A percentile compares a stretch with the other conserved stretches of the same genome.
Conservation (phyloP, 2,329 filamentous ascomycete species). For the Rosellinia necatrix region DNA sequence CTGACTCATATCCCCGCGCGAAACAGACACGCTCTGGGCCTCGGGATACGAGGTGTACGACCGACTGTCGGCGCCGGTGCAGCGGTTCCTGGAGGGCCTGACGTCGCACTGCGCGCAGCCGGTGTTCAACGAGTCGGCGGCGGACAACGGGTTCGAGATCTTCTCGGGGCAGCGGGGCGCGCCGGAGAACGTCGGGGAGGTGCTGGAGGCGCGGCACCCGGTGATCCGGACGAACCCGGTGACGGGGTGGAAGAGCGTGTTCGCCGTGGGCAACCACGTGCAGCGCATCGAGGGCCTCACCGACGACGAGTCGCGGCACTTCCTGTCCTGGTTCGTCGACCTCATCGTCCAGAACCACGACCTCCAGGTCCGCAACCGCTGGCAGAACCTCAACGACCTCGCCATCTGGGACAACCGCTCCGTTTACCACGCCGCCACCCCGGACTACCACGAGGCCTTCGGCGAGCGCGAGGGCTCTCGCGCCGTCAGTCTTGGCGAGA, state of each 20-base stretch:
- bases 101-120: slow-evolving; percentile 51
- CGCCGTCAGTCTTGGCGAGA: slow-evolving; percentile 56
- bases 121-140: slow-evolving; percentile 46
- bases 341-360: slow-evolving; percentile 39
- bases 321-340: slow-evolving; percentile 36
- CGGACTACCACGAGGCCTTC: slow-evolving; percentile 52
- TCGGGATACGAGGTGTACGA: slow-evolving; percentile 55
- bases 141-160: slow-evolving; percentile 47
- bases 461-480: slow-evolving; percentile 53
- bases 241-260: slow-evolving; percentile 63
- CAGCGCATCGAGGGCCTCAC: slow-evolving; percentile 34
- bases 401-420: slow-evolving; percentile 64
- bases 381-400: slow-evolving; percentile 42
- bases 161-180: slow-evolving; percentile 54
- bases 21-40: slow-evolving; percentile 50
- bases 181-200: slow-evolving; percentile 58
- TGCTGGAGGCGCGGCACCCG: slow-evolving; percentile 57
- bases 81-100: slow-evolving; percentile 52
- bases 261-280: slow-evolving; percentile 38
- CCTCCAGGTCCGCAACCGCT: slow-evolving; percentile 40
- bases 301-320: slow-evolving; percentile 29
- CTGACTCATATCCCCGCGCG: not conserved
- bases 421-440: slow-evolving; percentile 59
- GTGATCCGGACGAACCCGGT: slow-evolving; percentile 66
- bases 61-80: slow-evolving; percentile 52